Conservation (phyloP, 331 rosid species). For the Quercus lobata region DNA sequence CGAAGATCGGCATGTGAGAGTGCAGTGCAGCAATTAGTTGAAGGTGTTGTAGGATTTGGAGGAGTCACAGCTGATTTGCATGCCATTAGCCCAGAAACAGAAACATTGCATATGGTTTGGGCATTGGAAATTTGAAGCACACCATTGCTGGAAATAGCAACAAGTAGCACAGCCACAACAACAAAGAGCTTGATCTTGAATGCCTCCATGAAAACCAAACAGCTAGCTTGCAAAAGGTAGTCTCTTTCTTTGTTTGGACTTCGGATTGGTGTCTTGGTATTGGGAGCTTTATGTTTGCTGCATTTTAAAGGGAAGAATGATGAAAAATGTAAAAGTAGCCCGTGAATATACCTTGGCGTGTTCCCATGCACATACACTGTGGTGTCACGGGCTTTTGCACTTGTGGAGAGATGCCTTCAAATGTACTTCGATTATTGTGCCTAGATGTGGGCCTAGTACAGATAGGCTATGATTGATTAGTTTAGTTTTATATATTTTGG, state of each 20-base stretch:
- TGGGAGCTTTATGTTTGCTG: too few relatives aligned
- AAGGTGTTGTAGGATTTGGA: constrained; percentile 38
- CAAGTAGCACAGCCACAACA: background rate
- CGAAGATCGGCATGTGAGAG: constrained; percentile 36
- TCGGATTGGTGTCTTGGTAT: background rate
- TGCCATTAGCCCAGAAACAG: constrained; percentile 19
- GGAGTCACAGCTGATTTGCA: constrained; percentile 46
- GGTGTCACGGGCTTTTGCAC: background rate
- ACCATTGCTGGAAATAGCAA: background rate
- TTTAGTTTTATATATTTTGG: too few relatives aligned
- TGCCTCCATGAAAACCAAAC: background rate
- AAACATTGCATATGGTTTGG: constrained; percentile 37
- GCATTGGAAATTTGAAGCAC: constrained; percentile 10
- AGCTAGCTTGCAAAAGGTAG: background rate
- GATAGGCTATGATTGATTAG: too few relatives aligned
- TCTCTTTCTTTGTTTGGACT: background rate
- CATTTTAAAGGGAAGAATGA: background rate
- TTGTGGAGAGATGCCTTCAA: background rate
- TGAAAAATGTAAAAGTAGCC: background rate
- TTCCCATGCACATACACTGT: background rate
- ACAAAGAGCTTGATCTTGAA: background rate
- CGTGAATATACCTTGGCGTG: background rate
- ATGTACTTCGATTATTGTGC: background rate
- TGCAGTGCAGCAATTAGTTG: constrained; percentile 26
- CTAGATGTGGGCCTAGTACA: background rate